Base-by-base conservation (phyloP, 2,329 filamentous ascomycete genomes). In the Alternaria sp. region DNA sequence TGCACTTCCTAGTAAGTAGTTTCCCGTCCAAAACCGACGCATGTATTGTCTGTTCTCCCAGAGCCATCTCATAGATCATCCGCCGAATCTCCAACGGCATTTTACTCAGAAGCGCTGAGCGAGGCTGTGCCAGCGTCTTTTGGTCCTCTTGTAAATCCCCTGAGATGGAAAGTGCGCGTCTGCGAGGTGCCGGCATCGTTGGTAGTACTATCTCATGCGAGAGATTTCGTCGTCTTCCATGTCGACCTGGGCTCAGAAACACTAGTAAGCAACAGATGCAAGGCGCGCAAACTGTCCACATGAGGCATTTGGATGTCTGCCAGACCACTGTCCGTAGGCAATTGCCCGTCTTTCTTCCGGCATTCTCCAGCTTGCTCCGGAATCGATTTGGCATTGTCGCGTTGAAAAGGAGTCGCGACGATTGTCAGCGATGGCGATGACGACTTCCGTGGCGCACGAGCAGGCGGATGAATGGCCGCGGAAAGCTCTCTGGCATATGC, bases 21-120 rank as follows among this genome's bases (percentile, higher is more conserved):
- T 58, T 60, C 4, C 69, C 67, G 6, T 62, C 21, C 9, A 25
- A 50, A 13, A 61, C 59, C 25, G 45, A 52, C 17, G 69, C 44
- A 54, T 69, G 65, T 30, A 74, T 64, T 2, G 57, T 46, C 10
- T 21, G 21, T 7, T 65, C 67, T 32, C 68, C 68, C 9, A 72
- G 43, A 15, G 65, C 60, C 28, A 64, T 50, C 13, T 46, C 49
- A 50, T 74, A 74, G 13, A 74, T 61, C 59, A 71, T 65, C 1
- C 67, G 62, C 23, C 70, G 70, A 44, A 72, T 61, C 40, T 74
- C 71, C 47, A 72, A 54, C 9, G 71, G 69, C 3, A 74, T 44
- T 43, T 67, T 73, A 9, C 36, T 59, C 17, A 73, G 57, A 46
- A 74, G 69, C 3, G 57, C 25, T n/a, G 69, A 74, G 17, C 64